Base-by-base conservation (phyloP, 495 filamentous ascomycete genomes). In the Hypoxylon intermedium region DNA sequence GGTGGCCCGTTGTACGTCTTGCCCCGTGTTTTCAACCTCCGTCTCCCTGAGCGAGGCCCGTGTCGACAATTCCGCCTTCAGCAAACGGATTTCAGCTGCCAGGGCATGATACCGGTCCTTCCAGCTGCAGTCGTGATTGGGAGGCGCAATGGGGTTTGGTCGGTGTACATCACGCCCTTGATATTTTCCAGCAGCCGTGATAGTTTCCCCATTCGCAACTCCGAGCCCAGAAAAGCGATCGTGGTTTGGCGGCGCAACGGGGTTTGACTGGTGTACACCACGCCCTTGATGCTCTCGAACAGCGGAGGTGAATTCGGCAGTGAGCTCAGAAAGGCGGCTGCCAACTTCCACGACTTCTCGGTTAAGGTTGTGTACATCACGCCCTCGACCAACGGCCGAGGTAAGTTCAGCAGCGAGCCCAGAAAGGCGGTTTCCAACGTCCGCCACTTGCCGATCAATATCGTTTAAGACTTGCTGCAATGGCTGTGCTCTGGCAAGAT, bases 61-160 rank as follows among this genome's bases (percentile, higher is more conserved):
- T 1, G 60, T 58, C 36, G 55, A 58, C 4, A 64, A 49, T 26
- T 74, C 67, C 2, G 63, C 55, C 23, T 72, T 69, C 41, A 71
- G 58, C 19, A 68, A 45, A 19, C 68, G 54, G 31, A 68, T 68
- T 55, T 72, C 65, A 9, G 65, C 45, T 33, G 68, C 42, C 63
- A 74, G 34, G 0, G 60, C 67, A 3, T 70, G 16, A 34, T 72
- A 74, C 16, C 51, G 62, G 15, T 56, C 44, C 42, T 70, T 73
- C 75, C 67, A 76, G 40, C 55, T 53, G 53, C 72, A 76, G 6
- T 63, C 43, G 52, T 76, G 74, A 34, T 68, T 67, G 3, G 67
- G 53, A 13, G 64, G 52, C 36, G 63, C 33, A 42, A 70, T 58
- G 41, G 61, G 63, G n/a, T 21, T 56, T 0, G 58, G 57, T 6